A percentile compares a stretch with the other conserved stretches of the same genome.
These are phyloP conservation scores for Backusella macrospora DNA, from an alignment of 192 early-diverging fungal species.

Conservation along the genomic window DNA sequence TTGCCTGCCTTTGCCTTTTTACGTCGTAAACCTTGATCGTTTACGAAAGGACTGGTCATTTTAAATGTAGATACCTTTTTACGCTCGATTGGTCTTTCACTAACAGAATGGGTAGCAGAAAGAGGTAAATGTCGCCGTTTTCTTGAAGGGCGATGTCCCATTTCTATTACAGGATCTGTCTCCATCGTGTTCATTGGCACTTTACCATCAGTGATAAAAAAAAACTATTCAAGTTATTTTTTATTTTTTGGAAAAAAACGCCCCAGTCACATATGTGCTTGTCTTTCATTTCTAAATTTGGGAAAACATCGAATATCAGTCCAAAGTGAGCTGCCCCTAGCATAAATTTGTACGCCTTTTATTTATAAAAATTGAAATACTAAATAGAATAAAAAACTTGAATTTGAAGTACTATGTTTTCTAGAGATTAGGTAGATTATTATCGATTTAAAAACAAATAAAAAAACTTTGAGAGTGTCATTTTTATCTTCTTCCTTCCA, in stretches of 20 bases:
- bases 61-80: not conserved
- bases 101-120: not conserved
- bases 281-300: too few species aligned
- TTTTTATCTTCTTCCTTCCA: too few species aligned
- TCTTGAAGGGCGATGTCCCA: conserved; percentile 21
- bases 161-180: conserved; percentile 8
- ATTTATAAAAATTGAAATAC: too few species aligned
- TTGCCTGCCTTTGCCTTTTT: not conserved
- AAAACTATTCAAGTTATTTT: not conserved
- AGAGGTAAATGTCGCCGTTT: conserved; percentile 22
- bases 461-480: too few species aligned
- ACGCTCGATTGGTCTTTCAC: not conserved
- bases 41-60: not conserved
- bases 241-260: not conserved
- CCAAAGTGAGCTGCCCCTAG: too few species aligned
- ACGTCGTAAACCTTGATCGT: not conserved
- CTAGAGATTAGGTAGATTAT: too few species aligned
- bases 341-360: too few species aligned
- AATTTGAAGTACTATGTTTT: too few species aligned
- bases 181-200: not conserved
- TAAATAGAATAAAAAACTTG: too few species aligned
- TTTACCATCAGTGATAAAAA: not conserved
- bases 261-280: too few species aligned
- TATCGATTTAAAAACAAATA: too few species aligned
- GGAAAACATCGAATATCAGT: too few species aligned